phyloP scores from a whole-genome alignment of 345 rosid genomes.

The Xanthoceras sorbifolium region DNA sequence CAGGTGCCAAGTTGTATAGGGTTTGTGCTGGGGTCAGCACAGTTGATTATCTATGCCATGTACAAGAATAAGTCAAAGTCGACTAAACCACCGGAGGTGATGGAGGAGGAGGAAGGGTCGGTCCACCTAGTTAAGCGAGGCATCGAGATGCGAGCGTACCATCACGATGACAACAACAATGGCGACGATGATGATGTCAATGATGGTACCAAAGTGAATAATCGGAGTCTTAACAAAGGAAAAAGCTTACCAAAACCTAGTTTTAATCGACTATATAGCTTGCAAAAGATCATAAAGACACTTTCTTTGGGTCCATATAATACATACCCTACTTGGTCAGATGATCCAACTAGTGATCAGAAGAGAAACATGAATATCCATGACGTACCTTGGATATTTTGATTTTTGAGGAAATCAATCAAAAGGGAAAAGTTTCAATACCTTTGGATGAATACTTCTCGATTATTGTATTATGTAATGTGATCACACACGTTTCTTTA shows the following conservation, averaged over 20 bases:
- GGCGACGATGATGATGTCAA: not conserved
- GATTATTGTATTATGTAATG: too few species aligned
- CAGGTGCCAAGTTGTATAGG: conserved; percentile 59
- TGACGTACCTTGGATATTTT: conserved; percentile 11
- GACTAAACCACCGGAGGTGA: conserved; percentile 17
- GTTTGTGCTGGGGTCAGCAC: conserved; percentile 50
- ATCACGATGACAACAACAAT: conserved; percentile 2
- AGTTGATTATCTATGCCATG: conserved; percentile 49
- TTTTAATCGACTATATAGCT: conserved; percentile 24
- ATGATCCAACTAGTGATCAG: conserved; percentile 3
- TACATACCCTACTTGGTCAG: conserved; percentile 22
- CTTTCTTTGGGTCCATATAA: conserved; percentile 34
- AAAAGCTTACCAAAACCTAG: conserved; percentile 35
- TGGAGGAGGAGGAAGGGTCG: conserved; percentile 39
- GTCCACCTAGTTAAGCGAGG: conserved; percentile 20
- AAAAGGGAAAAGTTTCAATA: too few species aligned
- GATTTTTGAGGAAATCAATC: conserved; percentile 19
- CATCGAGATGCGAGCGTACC: conserved; percentile 26
- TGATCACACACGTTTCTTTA: too few species aligned
- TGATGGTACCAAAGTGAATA: conserved; percentile 5
- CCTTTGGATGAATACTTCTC: too few species aligned
- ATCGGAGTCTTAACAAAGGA: conserved; percentile 16
- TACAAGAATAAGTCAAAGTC: conserved; percentile 39
- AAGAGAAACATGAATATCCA: not conserved
- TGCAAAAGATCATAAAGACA: conserved; percentile 32